These are phyloP conservation scores for Fragilaria crotonensis DNA, from an alignment of 108 stramenopile genomes.

Conservation along the genomic window DNA sequence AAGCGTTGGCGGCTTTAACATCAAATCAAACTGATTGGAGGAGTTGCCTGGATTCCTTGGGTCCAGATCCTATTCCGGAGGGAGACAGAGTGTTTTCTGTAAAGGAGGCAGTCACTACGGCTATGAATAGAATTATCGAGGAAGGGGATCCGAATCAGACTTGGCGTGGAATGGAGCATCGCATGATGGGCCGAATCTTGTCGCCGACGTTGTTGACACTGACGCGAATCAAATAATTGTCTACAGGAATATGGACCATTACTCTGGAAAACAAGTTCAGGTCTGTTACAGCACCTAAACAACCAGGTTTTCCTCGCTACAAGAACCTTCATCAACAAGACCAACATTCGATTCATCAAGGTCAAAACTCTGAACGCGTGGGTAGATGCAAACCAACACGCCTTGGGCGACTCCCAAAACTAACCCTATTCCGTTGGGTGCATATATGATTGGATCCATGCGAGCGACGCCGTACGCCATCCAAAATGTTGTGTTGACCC, in stretches of 20 bases:
- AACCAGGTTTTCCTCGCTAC: background rate
- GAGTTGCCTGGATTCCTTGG: conserved; percentile 22
- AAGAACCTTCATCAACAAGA: background rate
- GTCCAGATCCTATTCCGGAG: background rate
- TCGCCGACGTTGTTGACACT: conserved; percentile 64
- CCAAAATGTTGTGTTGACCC: conserved; percentile 49
- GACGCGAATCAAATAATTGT: conserved; percentile 59
- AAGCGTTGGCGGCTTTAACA: conserved; percentile 61
- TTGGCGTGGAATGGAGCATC: conserved; percentile 60
- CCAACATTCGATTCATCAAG: background rate
- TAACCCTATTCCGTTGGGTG: conserved; percentile 43
- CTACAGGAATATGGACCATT: background rate
- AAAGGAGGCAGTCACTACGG: conserved; percentile 17
- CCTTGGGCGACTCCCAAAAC: conserved; percentile 33
- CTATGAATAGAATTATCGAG: conserved; percentile 32
- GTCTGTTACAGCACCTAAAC: background rate
- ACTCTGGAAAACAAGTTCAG: conserved; percentile 3
- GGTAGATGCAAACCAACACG: conserved; percentile 30
- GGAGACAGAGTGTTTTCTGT: conserved; percentile 6
- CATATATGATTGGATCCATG: conserved; percentile 32
- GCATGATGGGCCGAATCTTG: conserved; percentile 49
- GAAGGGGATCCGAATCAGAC: conserved; percentile 35
- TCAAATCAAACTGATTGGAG: conserved; percentile 60
- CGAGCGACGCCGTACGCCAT: conserved; percentile 30
- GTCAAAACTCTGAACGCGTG: conserved; percentile 1